Evolutionary conservation across 1,139 yeast genomes (phyloP).

Genomic region (Blastobotrys serpentis): DNA sequence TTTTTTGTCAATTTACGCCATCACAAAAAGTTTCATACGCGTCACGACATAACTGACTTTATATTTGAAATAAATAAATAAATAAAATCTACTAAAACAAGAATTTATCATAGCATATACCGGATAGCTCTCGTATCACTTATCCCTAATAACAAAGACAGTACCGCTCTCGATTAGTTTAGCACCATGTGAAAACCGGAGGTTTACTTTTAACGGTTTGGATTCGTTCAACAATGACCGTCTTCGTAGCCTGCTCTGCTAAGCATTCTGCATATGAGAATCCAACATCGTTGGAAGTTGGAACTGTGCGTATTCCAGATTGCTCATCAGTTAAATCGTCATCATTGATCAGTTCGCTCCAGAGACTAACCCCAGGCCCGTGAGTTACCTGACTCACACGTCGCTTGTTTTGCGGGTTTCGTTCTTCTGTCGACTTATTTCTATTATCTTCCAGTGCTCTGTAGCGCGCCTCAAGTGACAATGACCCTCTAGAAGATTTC

Average conservation of each 20-base stretch:
- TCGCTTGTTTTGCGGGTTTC: not conserved
- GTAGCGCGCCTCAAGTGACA: conserved; percentile 11
- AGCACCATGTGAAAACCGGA: conserved; percentile 75
- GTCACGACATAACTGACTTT: not conserved
- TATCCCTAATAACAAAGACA: not conserved
- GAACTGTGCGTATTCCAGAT: conserved; percentile 12
- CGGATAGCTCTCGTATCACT: too few species aligned
- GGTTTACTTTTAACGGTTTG: conserved; percentile 57
- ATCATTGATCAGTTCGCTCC: conserved; percentile 19
- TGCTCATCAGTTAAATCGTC: conserved; percentile 11
- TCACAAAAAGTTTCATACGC: too few species aligned
- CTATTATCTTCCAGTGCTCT: conserved; percentile 9
- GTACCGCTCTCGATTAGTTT: too few species aligned
- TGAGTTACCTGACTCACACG: conserved; percentile 7
- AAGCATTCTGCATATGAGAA: conserved; percentile 37
- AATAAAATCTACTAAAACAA: not conserved
- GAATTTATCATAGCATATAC: too few species aligned
- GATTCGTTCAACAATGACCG: conserved; percentile 61
- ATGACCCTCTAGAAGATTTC: conserved; percentile 2
- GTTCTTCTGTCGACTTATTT: conserved; percentile 7
- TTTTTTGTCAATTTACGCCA: conserved; percentile 6
- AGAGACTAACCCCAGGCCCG: conserved; percentile 17
- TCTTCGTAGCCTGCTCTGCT: conserved; percentile 31
- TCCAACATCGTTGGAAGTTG: conserved; percentile 31
- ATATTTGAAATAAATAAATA: not conserved